A percentile compares a stretch with the other conserved stretches of the same genome.
phyloP scores from a whole-genome alignment of 148 eudicot species.

The Linanthus parryae region DNA sequence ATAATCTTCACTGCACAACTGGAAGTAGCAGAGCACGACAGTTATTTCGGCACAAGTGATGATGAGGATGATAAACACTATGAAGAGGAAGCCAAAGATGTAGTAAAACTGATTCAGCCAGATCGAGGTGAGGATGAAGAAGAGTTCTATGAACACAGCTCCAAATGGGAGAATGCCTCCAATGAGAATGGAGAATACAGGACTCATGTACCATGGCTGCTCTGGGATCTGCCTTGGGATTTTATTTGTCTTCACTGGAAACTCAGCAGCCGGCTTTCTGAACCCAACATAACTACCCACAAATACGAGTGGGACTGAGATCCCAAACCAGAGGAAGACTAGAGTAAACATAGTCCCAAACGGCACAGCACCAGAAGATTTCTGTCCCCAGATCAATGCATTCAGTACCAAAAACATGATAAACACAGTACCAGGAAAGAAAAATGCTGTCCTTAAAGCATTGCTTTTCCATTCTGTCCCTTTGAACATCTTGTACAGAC shows the following conservation, averaged over 20 bases:
- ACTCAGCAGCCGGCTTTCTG: conserved; percentile 20
- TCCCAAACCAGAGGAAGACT: conserved; percentile 29
- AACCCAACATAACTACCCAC: conserved; percentile 33
- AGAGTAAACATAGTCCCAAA: conserved; percentile 29
- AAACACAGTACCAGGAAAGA: conserved; percentile 31
- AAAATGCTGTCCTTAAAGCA: conserved; percentile 25
- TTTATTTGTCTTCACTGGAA: conserved; percentile 29
- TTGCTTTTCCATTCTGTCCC: conserved; percentile 39
- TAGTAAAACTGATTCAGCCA: conserved; percentile 41
- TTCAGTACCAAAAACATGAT: conserved; percentile 23
- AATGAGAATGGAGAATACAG: conserved; percentile 21
- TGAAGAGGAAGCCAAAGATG: conserved; percentile 33
- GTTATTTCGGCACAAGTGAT: conserved; percentile 34
- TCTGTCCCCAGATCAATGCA: conserved; percentile 24
- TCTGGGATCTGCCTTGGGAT: conserved; percentile 38
- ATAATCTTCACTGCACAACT: conserved; percentile 43
- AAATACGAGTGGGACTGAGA: conserved; percentile 37
- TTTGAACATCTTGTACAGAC: conserved; percentile 30
- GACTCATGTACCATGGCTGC: conserved; percentile 32
- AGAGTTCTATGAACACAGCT: conserved; percentile 28
- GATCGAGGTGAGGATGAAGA: conserved; percentile 25
- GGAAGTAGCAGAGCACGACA: conserved; percentile 35
- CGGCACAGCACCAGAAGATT: conserved; percentile 32
- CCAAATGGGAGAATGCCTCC: conserved; percentile 36
- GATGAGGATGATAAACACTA: conserved; percentile 25